Conservation (phyloP, 108 stramenopile species). For the Nitzschia sp. region DNA sequence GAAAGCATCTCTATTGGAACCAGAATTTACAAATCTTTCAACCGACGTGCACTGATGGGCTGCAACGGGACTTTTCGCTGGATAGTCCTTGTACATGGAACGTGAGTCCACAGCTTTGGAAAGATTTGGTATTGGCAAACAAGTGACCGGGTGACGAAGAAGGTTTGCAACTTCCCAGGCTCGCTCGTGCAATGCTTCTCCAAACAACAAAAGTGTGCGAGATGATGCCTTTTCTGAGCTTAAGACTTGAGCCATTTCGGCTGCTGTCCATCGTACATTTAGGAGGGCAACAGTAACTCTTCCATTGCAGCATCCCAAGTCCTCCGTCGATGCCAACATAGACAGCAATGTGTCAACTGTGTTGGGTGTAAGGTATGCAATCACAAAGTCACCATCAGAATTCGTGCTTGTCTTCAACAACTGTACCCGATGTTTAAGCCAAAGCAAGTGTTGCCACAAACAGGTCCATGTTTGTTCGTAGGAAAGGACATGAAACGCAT, state of each 20-base stretch:
- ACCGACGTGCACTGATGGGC: neutral
- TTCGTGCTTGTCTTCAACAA: neutral
- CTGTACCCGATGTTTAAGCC: conserved; percentile 1
- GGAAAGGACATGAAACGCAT: neutral
- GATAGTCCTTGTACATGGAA: too few relatives aligned
- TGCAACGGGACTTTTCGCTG: neutral
- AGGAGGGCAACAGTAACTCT: conserved; percentile 49
- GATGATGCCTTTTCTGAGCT: conserved; percentile 10
- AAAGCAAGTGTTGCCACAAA: conserved; percentile 11
- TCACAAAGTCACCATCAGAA: conserved; percentile 12
- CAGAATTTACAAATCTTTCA: neutral
- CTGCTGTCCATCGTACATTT: conserved; percentile 73
- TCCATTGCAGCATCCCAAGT: neutral
- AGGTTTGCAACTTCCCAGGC: neutral
- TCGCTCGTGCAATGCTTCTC: neutral
- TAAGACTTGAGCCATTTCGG: conserved; percentile 60
- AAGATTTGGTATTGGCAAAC: conserved; percentile 6
- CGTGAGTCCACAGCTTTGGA: neutral
- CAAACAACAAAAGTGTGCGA: conserved; percentile 9
- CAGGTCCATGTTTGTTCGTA: conserved; percentile 5
- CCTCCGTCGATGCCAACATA: conserved; percentile 44
- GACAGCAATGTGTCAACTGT: conserved; percentile 62
- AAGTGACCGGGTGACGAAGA: conserved; percentile 2
- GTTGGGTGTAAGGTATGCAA: conserved; percentile 51
- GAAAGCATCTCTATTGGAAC: conserved; percentile 49